Conservation (phyloP, 495 filamentous ascomycete species). For the Penicillium pulvis region DNA sequence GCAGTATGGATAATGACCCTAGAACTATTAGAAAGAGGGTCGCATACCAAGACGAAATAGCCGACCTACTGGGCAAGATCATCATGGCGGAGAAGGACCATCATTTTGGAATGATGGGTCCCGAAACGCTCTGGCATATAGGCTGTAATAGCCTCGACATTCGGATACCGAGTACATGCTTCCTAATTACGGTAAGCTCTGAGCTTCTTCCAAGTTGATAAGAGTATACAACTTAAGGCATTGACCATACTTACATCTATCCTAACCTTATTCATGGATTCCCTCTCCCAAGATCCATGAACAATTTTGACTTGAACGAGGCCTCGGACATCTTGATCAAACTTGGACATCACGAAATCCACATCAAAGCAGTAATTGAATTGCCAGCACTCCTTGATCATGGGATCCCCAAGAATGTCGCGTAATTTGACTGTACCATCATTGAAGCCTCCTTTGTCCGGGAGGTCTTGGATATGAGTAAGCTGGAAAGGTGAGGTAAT, state of each 20-base stretch:
- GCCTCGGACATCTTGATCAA: conserved; percentile 69
- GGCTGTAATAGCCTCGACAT: conserved; percentile 71
- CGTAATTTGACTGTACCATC: conserved; percentile 65
- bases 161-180: conserved; percentile 61
- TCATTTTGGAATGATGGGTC: conserved; percentile 88
- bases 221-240: not conserved
- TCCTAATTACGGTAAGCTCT: conserved; percentile 38
- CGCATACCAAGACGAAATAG: not conserved
- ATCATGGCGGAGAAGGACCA: conserved; percentile 78
- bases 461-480: conserved; percentile 68
- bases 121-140: conserved; percentile 87
- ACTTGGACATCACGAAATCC: conserved; percentile 68
- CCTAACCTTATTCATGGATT: conserved; percentile 59
- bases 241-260: conserved; percentile 57
- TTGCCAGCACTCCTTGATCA: conserved; percentile 85
- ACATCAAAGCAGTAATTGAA: conserved; percentile 89
- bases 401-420: conserved; percentile 77
- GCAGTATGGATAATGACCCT: conserved; percentile 83
- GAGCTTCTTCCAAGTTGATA: not conserved
- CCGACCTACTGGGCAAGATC: conserved; percentile 63
- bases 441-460: conserved; percentile 56
- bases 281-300: conserved; percentile 85
- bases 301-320: conserved; percentile 73
- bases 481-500: conserved; percentile 72
- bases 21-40: conserved; percentile 3